Conservation (phyloP, 495 filamentous ascomycete species). For the Lasiosphaeriaceae sp. region DNA sequence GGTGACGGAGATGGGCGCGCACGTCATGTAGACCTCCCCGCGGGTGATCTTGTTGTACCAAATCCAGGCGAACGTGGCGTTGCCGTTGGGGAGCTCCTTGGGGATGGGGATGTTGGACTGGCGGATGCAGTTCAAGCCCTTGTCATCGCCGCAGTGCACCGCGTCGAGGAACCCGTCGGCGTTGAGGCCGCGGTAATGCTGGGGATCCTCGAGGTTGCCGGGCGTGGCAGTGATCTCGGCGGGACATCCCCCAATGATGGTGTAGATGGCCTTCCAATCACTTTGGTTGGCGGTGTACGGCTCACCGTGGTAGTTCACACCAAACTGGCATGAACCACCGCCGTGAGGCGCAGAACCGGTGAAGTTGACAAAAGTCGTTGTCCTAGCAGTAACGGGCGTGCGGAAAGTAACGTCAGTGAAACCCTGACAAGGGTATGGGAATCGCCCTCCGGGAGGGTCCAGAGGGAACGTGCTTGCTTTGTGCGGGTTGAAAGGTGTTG, state of each 20-base stretch:
- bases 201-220: slow-evolving; percentile 27
- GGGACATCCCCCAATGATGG: slow-evolving; percentile 66
- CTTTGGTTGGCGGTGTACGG: slow-evolving; percentile 42
- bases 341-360: slow-evolving; percentile 57
- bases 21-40: slow-evolving; percentile 59
- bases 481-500: not conserved
- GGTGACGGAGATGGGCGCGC: slow-evolving; percentile 45
- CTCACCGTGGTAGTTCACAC: slow-evolving; percentile 58
- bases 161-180: not conserved
- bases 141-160: slow-evolving; percentile 13
- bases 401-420: slow-evolving; percentile 1
- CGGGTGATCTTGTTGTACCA: slow-evolving; percentile 54
- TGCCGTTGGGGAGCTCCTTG: slow-evolving; percentile 6
- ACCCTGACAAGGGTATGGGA: slow-evolving; percentile 7
- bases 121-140: slow-evolving; percentile 10
- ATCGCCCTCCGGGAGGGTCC: not conserved
- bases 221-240: not conserved
- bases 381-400: slow-evolving; percentile 37
- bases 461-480: slow-evolving; percentile 4
- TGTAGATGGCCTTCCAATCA: slow-evolving; percentile 64
- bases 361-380: slow-evolving; percentile 41
- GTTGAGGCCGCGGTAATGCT: slow-evolving; percentile 11
- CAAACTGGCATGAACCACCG: slow-evolving; percentile 73
- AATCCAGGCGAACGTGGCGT: slow-evolving; percentile 49
- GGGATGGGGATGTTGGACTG: slow-evolving; percentile 18